These are phyloP conservation scores for Zygosaccharomyces rouxii DNA, from an alignment of 805 yeast genomes.

Conservation along the genomic window DNA sequence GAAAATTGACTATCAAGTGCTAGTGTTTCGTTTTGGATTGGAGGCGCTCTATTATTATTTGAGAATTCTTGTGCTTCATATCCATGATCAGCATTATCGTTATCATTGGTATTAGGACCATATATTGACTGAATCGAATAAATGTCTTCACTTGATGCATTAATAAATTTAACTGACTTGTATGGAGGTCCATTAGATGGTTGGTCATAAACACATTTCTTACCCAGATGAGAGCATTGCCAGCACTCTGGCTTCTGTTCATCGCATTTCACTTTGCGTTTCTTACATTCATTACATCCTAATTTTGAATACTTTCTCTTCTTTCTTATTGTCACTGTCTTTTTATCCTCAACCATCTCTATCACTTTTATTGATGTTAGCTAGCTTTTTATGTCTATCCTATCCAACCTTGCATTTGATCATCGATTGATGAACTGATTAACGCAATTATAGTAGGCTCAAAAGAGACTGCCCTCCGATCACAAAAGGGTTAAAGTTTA, in stretches of 20 bases:
- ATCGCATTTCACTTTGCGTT: slow-evolving; percentile 18
- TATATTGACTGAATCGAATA: background rate
- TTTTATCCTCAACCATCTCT: background rate
- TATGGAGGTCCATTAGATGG: background rate
- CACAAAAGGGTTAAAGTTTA: background rate
- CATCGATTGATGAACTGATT: background rate
- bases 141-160: background rate
- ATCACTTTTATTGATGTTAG: background rate
- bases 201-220: slow-evolving; percentile 8
- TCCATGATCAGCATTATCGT: background rate
- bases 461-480: background rate
- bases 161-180: slow-evolving; percentile 4
- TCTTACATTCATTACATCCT: slow-evolving; percentile 17
- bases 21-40: background rate
- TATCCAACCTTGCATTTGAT: background rate
- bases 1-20: background rate
- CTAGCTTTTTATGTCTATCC: background rate
- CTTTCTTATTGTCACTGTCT: background rate
- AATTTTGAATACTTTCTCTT: slow-evolving; percentile 9
- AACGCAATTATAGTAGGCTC: background rate
- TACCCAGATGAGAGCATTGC: slow-evolving; percentile 13
- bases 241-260: slow-evolving; percentile 10
- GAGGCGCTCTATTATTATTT: background rate
- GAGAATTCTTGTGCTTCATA: background rate
- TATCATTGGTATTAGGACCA: background rate